These are phyloP conservation scores for Aspergillus tubingensis DNA, from an alignment of 2,329 filamentous ascomycete genomes.

Conservation along the genomic window DNA sequence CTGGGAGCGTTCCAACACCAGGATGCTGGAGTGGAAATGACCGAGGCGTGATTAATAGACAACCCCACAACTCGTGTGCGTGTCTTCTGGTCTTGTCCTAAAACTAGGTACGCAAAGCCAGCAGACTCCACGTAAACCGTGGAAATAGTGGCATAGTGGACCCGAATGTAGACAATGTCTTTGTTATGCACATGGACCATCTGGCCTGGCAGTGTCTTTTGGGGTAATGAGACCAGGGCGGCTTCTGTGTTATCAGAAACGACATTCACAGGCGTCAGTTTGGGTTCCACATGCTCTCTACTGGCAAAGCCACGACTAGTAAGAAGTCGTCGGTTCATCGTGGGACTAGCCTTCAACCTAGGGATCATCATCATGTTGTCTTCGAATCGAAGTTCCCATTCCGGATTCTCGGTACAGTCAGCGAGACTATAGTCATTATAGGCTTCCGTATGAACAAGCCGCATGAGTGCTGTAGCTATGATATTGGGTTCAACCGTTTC, in stretches of 20 bases:
- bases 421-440: neutral
- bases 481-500: neutral
- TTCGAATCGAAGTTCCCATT: slow-evolving; percentile 7
- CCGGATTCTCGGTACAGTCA: neutral
- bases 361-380: slow-evolving; percentile 3
- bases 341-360: neutral
- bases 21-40: neutral
- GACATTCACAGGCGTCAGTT: neutral
- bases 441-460: neutral
- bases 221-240: neutral
- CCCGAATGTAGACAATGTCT: neutral
- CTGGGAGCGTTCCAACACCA: slow-evolving; percentile 4
- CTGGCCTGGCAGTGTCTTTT: neutral
- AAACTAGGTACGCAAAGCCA: slow-evolving; percentile 3
- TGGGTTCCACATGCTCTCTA: neutral
- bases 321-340: slow-evolving; percentile 3
- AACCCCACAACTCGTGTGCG: slow-evolving; percentile 4
- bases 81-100: slow-evolving; percentile 3
- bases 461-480: slow-evolving; percentile 1
- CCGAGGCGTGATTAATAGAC: neutral
- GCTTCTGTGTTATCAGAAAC: neutral
- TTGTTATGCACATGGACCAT: neutral
- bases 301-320: neutral
- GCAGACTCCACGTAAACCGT: neutral
- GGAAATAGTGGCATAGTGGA: slow-evolving; percentile 5